These are phyloP conservation scores for Populus alba DNA, from an alignment of 345 rosid genomes.

Conservation along the genomic window DNA sequence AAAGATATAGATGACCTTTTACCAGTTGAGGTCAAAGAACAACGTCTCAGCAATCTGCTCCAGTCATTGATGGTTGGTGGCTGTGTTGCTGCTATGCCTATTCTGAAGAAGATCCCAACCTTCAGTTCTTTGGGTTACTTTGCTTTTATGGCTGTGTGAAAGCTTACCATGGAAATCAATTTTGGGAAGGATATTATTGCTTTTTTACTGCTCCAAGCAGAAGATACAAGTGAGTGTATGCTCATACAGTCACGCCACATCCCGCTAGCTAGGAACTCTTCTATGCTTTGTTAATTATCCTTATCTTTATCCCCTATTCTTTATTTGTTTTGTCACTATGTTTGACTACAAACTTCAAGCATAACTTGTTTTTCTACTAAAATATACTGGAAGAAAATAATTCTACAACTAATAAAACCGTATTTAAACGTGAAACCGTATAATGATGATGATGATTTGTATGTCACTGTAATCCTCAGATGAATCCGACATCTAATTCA, in stretches of 20 bases:
- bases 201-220: constrained; percentile 87
- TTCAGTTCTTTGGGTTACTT: constrained; percentile 98
- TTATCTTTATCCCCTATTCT: not conserved
- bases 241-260: not conserved
- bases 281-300: not conserved
- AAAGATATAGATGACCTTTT: constrained; percentile 83
- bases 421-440: not conserved
- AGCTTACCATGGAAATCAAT: constrained; percentile 96
- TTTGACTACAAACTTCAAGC: not conserved
- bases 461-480: not conserved
- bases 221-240: constrained; percentile 72
- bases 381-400: not conserved
- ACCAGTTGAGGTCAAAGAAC: constrained; percentile 92
- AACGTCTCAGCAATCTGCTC: constrained; percentile 87
- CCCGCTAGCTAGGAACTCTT: not conserved
- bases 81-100: constrained; percentile 93
- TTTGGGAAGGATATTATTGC: constrained; percentile 93
- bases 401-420: not conserved
- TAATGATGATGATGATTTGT: not conserved
- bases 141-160: constrained; percentile 96
- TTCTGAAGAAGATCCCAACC: constrained; percentile 86
- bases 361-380: not conserved
- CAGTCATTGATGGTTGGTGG: constrained; percentile 86
- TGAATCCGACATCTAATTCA: constrained; percentile 7
- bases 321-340: not conserved